Evolutionary conservation across 495 filamentous ascomycete species (phyloP), one percentile per base, ranked within the genome.

Genomic region (Terfezia claveryi): DNA sequence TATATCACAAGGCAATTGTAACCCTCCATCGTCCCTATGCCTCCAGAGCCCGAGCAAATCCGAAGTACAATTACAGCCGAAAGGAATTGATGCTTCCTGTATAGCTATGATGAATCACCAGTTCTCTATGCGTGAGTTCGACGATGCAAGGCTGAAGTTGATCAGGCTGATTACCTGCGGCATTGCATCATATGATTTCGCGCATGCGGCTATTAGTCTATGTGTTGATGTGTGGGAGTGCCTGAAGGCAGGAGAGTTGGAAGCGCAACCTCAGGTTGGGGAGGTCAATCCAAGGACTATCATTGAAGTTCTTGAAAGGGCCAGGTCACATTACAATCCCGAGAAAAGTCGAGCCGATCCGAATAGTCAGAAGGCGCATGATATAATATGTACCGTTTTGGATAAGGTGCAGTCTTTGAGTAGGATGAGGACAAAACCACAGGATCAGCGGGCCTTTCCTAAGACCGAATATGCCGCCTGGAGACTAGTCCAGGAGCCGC

Each of bases 181-280:
- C 0, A 74, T 92, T 4, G 85, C 85, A 16, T 82, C 80, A 51
- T 73, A 76, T 23, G 89, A 96, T 60, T 93, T 89, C 61, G 69
- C 94, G 12, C 79, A 92, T 16, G 87, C 85, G 1, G 82, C 85
- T 2, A 94, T 94, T 85, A 79, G 94, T 55, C 74, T 96, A 17
- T 81, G 80, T 59, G 71, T 94, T 36, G 87, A 92, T 58, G 71
- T 94, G 37, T 62, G 60, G 36, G 61, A 56, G 32, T 46, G 50
- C 36, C 50, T 56, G 23, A 62, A 62, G 54, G 51, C 55, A 36
- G 32, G 38, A 10, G 58, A 49, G 60, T 62, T 14, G 52, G 54
- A 27, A 56, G 52, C 20, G 36, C 50, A 46, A 5, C 12, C 41
- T 53, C 51, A 16, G 36, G 12, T 11, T 53, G 27, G 37, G 32